These are phyloP conservation scores for Acacia melanoxylon DNA, from an alignment of 306 rosid species.

Conservation along the genomic window DNA sequence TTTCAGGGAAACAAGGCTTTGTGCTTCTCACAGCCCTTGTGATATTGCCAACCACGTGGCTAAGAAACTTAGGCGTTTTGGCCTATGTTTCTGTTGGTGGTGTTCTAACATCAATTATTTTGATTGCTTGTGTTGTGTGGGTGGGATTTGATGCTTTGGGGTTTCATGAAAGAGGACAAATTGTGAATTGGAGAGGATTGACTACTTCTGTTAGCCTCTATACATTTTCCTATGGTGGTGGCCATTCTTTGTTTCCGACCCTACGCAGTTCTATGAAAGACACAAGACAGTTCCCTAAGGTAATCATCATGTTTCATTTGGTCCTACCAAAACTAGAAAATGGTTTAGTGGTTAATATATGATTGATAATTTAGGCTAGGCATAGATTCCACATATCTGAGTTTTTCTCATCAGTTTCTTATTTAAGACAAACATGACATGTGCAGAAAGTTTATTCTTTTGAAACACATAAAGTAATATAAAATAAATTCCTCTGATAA, in stretches of 20 bases:
- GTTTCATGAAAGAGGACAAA: constrained; percentile 33
- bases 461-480: no score
- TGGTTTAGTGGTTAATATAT: neutral
- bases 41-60: constrained; percentile 65
- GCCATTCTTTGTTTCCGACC: constrained; percentile 65
- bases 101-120: constrained; percentile 44
- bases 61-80: constrained; percentile 44
- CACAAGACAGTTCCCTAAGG: constrained; percentile 56
- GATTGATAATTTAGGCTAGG: neutral
- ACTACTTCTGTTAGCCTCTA: constrained; percentile 51
- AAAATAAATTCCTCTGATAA: no score
- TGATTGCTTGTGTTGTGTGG: constrained; percentile 49
- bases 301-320: neutral
- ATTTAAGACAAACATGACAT: neutral
- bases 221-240: constrained; percentile 47
- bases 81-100: constrained; percentile 69
- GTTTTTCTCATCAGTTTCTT: neutral
- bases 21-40: constrained; percentile 43
- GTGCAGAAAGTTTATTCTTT: neutral
- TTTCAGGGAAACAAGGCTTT: constrained; percentile 45
- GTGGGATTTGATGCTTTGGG: constrained; percentile 51
- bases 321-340: neutral
- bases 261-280: constrained; percentile 56
- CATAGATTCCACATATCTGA: neutral
- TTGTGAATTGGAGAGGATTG: constrained; percentile 36